Conservation (phyloP, 768 basidiomycete genomes). For the Cantharellus anzutake region DNA sequence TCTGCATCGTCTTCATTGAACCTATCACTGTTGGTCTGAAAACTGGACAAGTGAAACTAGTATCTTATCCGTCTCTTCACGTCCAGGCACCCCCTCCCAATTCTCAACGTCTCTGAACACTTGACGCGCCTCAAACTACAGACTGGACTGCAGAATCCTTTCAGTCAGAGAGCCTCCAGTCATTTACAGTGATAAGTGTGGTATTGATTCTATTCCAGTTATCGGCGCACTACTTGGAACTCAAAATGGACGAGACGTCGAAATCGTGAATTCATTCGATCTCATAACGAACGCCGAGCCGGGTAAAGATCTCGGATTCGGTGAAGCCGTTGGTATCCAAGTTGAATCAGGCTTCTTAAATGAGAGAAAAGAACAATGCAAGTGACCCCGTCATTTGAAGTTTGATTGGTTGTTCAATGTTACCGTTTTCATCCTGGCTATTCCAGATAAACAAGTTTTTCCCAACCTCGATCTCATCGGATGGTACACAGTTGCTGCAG, state of each 20-base stretch:
- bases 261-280: constrained; percentile 95
- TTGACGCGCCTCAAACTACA: constrained; percentile 71
- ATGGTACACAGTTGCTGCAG: constrained; percentile 83
- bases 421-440: neutral
- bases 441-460: constrained; percentile 89
- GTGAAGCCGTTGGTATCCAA: constrained; percentile 29
- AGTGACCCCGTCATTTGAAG: constrained; percentile 12
- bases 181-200: neutral
- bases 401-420: neutral
- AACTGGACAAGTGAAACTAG: neutral
- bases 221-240: constrained; percentile 84
- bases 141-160: constrained; percentile 36
- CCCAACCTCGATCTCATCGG: constrained; percentile 94
- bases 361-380: constrained; percentile 76
- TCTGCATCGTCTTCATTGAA: constrained; percentile 4
- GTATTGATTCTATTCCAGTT: constrained; percentile 27
- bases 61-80: constrained; percentile 4
- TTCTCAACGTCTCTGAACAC: constrained; percentile 94
- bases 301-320: neutral
- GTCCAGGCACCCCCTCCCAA: constrained; percentile 79
- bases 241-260: constrained; percentile 84
- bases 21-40: constrained; percentile 4
- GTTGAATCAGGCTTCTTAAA: constrained; percentile 72
- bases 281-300: constrained; percentile 1
- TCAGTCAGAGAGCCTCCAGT: constrained; percentile 27